Conservation (phyloP, 78 protist genomes). For the Tieghemostelium lacteum region DNA sequence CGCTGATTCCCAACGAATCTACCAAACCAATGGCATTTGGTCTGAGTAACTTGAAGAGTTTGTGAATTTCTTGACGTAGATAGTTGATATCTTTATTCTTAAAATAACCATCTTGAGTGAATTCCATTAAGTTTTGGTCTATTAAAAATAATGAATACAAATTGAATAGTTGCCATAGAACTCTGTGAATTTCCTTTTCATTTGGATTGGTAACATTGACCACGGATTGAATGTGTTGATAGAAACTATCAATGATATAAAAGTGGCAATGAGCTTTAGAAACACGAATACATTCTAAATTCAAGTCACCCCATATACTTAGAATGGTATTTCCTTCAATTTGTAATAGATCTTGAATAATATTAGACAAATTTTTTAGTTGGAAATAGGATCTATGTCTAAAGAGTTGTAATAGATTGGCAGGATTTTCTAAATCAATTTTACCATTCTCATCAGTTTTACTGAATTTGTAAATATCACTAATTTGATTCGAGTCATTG, state of each 20-base stretch:
- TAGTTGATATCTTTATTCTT: neutral
- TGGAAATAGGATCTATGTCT: slow-evolving; percentile 35
- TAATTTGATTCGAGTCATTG: neutral
- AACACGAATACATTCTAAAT: slow-evolving; percentile 36
- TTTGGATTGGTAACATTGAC: too few species aligned
- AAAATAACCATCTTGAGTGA: slow-evolving; percentile 23
- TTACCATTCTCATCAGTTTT: neutral
- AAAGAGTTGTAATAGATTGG: neutral
- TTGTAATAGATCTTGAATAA: slow-evolving; percentile 2
- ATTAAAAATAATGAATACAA: slow-evolving; percentile 9
- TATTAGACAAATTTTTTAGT: neutral
- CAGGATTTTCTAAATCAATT: slow-evolving; percentile 38
- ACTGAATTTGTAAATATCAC: neutral
- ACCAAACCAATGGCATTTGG: slow-evolving; percentile 77
- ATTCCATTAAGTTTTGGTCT: slow-evolving; percentile 5
- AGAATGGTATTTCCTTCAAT: neutral
- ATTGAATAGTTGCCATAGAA: slow-evolving; percentile 24
- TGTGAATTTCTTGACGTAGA: neutral
- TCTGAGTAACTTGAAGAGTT: slow-evolving; percentile 8
- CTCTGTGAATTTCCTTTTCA: neutral
- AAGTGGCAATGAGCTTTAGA: slow-evolving; percentile 64
- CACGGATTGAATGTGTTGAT: neutral
- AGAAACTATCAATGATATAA: slow-evolving; percentile 22
- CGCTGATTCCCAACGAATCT: slow-evolving; percentile 69
- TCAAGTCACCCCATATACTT: slow-evolving; percentile 33